phyloP scores from a whole-genome alignment of 495 filamentous ascomycete species.

The Chlorociboria aeruginascens region DNA sequence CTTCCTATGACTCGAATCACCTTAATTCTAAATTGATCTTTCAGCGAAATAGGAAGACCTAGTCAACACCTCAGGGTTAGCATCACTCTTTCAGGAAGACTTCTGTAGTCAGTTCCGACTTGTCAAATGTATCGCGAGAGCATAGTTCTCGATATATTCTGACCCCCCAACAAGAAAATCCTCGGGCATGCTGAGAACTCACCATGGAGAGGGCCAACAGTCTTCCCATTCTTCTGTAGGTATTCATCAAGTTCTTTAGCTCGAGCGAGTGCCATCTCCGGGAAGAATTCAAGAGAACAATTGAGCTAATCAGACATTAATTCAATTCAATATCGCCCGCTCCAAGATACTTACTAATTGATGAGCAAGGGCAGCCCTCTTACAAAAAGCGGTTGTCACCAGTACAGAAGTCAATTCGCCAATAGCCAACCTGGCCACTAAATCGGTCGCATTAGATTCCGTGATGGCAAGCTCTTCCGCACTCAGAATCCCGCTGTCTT shows the following conservation, averaged over 20 bases:
- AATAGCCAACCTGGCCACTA: constrained; percentile 15
- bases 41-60: constrained; percentile 50
- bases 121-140: too few species aligned
- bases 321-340: not conserved
- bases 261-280: constrained; percentile 44
- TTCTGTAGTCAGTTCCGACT: too few species aligned
- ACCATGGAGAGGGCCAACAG: constrained; percentile 50
- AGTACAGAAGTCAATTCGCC: constrained; percentile 29
- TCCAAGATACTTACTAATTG: constrained; percentile 45
- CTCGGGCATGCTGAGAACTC: too few species aligned
- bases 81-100: too few species aligned
- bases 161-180: too few species aligned
- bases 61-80: too few species aligned
- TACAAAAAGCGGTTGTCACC: constrained; percentile 30
- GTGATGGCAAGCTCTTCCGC: constrained; percentile 45
- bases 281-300: constrained; percentile 55
- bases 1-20: constrained; percentile 29
- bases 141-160: too few species aligned
- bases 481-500: constrained; percentile 38
- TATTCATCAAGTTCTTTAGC: constrained; percentile 45
- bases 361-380: constrained; percentile 47
- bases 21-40: constrained; percentile 54
- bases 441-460: constrained; percentile 28
- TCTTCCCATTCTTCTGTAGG: constrained; percentile 31
- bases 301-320: constrained; percentile 30